Evolutionary conservation across 2,329 filamentous ascomycete species (phyloP).

Genomic region (Pyricularia pennisetigena): DNA sequence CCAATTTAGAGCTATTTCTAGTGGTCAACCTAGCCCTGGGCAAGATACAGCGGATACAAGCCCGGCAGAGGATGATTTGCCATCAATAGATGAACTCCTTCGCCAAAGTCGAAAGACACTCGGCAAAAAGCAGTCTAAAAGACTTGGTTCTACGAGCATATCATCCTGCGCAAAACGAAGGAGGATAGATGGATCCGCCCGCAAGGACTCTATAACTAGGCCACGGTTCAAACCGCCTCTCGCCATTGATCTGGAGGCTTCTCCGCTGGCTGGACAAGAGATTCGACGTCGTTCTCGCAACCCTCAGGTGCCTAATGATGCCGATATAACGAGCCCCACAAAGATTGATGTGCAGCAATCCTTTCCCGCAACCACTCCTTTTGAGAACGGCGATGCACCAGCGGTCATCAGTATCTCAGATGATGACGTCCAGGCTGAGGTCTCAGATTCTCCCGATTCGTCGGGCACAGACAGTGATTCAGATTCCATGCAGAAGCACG

Average conservation of each 20-base stretch:
- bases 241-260: neutral
- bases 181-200: slow-evolving; percentile 6
- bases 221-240: neutral
- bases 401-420: neutral
- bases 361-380: neutral
- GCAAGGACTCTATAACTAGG: neutral
- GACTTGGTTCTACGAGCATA: slow-evolving; percentile 10
- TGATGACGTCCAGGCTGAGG: neutral
- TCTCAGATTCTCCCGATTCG: neutral
- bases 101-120: slow-evolving; percentile 9
- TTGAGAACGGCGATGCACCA: neutral
- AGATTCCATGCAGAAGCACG: slow-evolving; percentile 27
- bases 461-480: slow-evolving; percentile 27
- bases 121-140: slow-evolving; percentile 12
- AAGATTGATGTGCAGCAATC: neutral
- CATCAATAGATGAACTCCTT: slow-evolving; percentile 14
- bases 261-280: neutral
- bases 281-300: neutral
- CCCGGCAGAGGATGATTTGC: slow-evolving; percentile 20
- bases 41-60: slow-evolving; percentile 21
- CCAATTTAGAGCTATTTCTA: slow-evolving; percentile 11
- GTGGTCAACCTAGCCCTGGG: slow-evolving; percentile 17
- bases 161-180: slow-evolving; percentile 16
- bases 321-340: neutral
- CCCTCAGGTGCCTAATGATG: neutral